phyloP scores from a whole-genome alignment of 805 yeast genomes.

The Teunomyces funiuensis region DNA sequence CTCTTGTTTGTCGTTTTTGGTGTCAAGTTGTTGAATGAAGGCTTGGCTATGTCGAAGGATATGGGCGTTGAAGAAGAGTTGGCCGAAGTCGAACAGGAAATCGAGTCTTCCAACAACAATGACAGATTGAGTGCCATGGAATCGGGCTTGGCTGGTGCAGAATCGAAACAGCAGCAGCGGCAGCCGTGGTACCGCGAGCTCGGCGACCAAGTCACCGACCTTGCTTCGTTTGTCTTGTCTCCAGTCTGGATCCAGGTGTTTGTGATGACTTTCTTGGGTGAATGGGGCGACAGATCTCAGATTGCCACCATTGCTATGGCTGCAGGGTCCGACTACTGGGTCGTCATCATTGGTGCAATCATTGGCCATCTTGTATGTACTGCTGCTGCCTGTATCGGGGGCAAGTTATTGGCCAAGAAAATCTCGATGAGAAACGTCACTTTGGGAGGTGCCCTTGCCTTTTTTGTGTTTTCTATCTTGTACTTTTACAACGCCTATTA shows the following conservation, averaged over 20 bases:
- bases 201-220: conserved; percentile 47
- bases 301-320: conserved; percentile 98
- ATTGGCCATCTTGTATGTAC: conserved; percentile 90
- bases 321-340: conserved; percentile 91
- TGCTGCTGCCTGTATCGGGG: conserved; percentile 88
- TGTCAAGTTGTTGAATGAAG: conserved; percentile 71
- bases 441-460: conserved; percentile 85
- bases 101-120: conserved; percentile 62
- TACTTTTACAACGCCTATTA: conserved; percentile 70
- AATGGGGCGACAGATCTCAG: conserved; percentile 99
- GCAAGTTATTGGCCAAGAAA: conserved; percentile 82
- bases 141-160: conserved; percentile 45
- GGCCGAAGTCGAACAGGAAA: conserved; percentile 95
- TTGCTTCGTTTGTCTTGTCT: conserved; percentile 66
- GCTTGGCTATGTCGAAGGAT: conserved; percentile 73
- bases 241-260: conserved; percentile 95
- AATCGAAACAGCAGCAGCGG: conserved; percentile 10
- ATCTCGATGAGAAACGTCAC: conserved; percentile 92
- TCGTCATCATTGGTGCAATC: conserved; percentile 84
- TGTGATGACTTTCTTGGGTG: conserved; percentile 94
- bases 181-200: conserved; percentile 25
- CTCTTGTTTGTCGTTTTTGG: conserved; percentile 82
- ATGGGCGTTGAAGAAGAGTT: conserved; percentile 92
- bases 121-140: conserved; percentile 57
- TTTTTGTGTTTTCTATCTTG: conserved; percentile 75